Evolutionary conservation across 1,284 basidiomycete species (phyloP).

Genomic region (Ceraceosorus guamensis): DNA sequence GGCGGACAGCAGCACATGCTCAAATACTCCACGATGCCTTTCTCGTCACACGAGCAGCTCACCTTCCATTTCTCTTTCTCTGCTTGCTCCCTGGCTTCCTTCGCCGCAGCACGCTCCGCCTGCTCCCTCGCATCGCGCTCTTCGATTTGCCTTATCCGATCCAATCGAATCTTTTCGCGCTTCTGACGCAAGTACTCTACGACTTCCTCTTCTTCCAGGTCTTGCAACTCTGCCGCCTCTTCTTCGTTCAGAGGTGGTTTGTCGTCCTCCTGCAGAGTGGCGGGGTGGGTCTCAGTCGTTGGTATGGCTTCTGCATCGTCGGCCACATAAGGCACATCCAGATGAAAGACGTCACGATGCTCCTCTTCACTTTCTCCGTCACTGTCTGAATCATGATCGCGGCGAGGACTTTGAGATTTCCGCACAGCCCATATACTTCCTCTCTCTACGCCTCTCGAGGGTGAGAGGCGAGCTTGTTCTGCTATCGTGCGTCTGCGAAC

Average conservation of each 20-base stretch:
- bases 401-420: no score
- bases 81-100: neutral
- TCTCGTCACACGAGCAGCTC: neutral
- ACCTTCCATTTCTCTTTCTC: neutral
- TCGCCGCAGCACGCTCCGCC: neutral
- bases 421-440: no score
- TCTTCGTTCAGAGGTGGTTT: neutral
- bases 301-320: no score
- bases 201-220: neutral
- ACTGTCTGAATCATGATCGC: no score
- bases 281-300: no score
- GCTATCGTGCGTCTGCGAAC: no score
- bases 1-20: neutral
- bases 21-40: neutral
- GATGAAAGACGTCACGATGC: no score
- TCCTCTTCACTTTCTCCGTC: no score
- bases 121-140: neutral
- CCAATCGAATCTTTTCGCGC: neutral
- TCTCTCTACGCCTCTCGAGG: no score
- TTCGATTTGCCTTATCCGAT: neutral
- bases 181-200: neutral
- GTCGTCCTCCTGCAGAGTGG: no score
- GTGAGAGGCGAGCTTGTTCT: no score
- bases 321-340: no score
- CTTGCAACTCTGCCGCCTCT: neutral